Evolutionary conservation across 768 basidiomycete genomes (phyloP).

Genomic region (Tricholoma sp.): DNA sequence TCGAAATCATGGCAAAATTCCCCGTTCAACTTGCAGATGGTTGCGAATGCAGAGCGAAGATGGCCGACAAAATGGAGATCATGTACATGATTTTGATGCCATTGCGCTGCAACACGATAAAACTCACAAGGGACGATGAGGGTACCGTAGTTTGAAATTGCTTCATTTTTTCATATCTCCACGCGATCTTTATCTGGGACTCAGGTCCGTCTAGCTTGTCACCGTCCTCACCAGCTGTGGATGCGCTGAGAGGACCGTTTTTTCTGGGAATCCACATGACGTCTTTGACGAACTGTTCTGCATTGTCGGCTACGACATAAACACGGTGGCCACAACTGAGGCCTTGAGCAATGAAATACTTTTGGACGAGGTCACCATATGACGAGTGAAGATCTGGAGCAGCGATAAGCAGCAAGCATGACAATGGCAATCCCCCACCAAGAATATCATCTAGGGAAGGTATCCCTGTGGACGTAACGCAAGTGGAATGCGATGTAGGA

Average conservation of each 20-base stretch:
- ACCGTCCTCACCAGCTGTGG: constrained; percentile 18
- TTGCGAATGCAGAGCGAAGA: constrained; percentile 5
- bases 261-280: constrained; percentile 73
- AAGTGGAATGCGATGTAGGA: constrained; percentile 48
- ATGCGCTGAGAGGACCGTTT: not conserved
- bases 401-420: constrained; percentile 64
- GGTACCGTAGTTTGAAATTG: constrained; percentile 83
- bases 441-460: constrained; percentile 93
- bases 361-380: constrained; percentile 79
- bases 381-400: constrained; percentile 86
- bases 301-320: constrained; percentile 58
- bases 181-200: constrained; percentile 86
- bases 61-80: not conserved
- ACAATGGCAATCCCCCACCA: constrained; percentile 85
- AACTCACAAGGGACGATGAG: constrained; percentile 42
- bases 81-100: not conserved
- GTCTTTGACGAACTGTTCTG: constrained; percentile 53
- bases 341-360: constrained; percentile 89
- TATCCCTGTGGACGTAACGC: constrained; percentile 79
- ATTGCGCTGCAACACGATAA: not conserved
- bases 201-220: constrained; percentile 30
- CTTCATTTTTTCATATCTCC: constrained; percentile 94
- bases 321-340: constrained; percentile 66
- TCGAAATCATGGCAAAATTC: constrained; percentile 72
- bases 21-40: constrained; percentile 40